Percentiles rank a stretch among this genome's conserved stretches.
Conservation (phyloP, 192 early-diverging fungal genomes). For the Umbelopsis sp. region DNA sequence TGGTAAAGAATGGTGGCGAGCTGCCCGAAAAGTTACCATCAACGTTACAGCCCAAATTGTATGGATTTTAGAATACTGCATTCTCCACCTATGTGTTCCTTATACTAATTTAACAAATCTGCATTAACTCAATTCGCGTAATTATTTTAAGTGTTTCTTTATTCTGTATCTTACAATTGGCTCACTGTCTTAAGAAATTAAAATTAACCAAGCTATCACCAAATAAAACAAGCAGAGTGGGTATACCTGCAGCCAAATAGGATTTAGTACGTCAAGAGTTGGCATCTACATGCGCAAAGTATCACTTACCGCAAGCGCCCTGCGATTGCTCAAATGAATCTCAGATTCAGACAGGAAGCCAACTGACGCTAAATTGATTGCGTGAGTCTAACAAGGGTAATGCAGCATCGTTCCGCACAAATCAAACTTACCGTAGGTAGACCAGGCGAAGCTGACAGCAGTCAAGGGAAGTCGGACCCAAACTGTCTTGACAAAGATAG, state of each 20-base stretch:
- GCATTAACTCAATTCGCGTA: neutral
- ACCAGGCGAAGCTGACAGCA: conserved; percentile 82
- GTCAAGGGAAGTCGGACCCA: conserved; percentile 76
- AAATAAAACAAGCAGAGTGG: conserved; percentile 96
- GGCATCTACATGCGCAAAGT: neutral
- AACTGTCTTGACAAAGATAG: conserved; percentile 65
- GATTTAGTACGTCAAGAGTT: neutral
- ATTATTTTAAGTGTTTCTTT: neutral
- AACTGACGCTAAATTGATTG: conserved; percentile 68
- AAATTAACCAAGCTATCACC: conserved; percentile 92
- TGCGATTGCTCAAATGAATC: conserved; percentile 77
- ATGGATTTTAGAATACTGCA: neutral
- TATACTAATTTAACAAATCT: neutral
- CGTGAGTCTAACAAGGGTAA: neutral
- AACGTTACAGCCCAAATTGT: conserved; percentile 23
- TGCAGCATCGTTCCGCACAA: neutral
- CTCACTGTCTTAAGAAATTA: conserved; percentile 58
- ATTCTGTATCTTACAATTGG: conserved; percentile 15
- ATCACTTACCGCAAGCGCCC: conserved; percentile 74
- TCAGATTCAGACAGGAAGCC: conserved; percentile 85
- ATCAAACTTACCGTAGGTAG: conserved; percentile 68
- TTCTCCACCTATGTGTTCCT: neutral
- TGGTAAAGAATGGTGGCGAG: conserved; percentile 28
- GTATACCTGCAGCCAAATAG: conserved; percentile 48
- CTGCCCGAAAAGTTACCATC: conserved; percentile 34